Evolutionary conservation across 2,329 filamentous ascomycete species (phyloP), one percentile per base, ranked within the genome.

Genomic region (Neofusicoccum sp.): DNA sequence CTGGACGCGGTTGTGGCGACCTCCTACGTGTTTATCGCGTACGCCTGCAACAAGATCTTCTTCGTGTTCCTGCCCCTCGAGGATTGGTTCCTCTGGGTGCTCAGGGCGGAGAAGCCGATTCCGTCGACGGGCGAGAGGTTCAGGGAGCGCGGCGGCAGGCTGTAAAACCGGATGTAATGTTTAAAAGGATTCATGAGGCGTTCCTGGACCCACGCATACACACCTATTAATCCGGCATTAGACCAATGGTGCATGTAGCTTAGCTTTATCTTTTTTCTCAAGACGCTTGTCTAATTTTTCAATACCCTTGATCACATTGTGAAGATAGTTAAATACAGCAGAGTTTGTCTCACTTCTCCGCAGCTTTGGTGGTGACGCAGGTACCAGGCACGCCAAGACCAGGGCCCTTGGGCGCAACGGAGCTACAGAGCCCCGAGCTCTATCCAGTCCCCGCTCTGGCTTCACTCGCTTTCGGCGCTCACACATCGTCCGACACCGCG

Each of bases 1-100:
- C 74, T 84, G 61, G 82, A 84, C 66, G 82, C 82, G 0, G 67
- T 79, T 14, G 76, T 82, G 5, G 82, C 82, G 11, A 78, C 77
- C 1, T 71, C 77, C 61, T 81, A 80, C 20, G 80, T 81, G 3
- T 70, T 75, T 4, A 49, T 82, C 11, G 77, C 78, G 2, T 83
- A 82, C 64, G 48, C 75, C 4, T 75, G 74, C 64, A 84, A 85
- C 68, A 75, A 76, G 60, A 64, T 83, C 24, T 82, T 82, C 68
- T 73, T 80, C 51, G 72, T 80, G 8, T 74, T 84, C 11, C 70
- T 84, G 4, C 82, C 82, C 0, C 65, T 80, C 7, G 82, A 85
- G 68, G 79, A 82, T 63, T 66, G 79, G 33, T 65, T 85, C 20
- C 73, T 79, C 38, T 83, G 79, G 72, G 64, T 73, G 1, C 66